Base-by-base conservation (phyloP, 352 stramenopile genomes). In the Phytophthora chlamydospora region DNA sequence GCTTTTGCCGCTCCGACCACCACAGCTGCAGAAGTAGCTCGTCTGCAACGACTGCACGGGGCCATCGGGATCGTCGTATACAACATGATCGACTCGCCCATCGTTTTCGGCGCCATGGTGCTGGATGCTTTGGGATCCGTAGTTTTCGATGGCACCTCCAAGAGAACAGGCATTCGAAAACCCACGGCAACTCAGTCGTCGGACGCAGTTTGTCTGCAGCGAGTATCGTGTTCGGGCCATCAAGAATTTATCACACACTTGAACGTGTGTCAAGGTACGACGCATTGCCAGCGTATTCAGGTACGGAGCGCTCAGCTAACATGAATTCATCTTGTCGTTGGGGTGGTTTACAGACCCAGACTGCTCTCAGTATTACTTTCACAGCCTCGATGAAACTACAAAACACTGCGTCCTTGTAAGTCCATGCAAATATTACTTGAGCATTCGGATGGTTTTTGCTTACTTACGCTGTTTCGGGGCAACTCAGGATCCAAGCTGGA, bases 41-140 rank as follows among this genome's bases (percentile, higher is more conserved):
- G 81, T 35, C 73, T 79, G 10, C 83, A 88, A 41, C 65, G 79
- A 29, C 45, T 89, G 36, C 76, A 89, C 31, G 72, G 77, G 16
- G 76, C 67, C 0, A 68, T 76, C 9, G 60, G 73, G 12, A 67
- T 88, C 4, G 67, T 67, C n/a, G 68, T 91, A 10, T 88, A 78
- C 62, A 91, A 89, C 60, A 91, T 91, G 82, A 62, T 82, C 27
- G 72, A 90, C 29, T 59, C 71, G 6, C 80, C 82, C 0, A 71
- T 91, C n/a, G 66, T 81, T 49, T 83, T 91, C 43, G 82, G 82
- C 11, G 41, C 58, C 6, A 89, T 89, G 78, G 78, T 77, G 6
- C 63, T 91, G 11, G 46, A 76, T 24, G 44, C 69, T 3, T 54
- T 89, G n/a, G 71, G 63, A 34, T 63, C 74, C 1, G 49, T 91